These are phyloP conservation scores for Begonia peltatifolia DNA, from an alignment of 306 rosid genomes.

Conservation along the genomic window DNA sequence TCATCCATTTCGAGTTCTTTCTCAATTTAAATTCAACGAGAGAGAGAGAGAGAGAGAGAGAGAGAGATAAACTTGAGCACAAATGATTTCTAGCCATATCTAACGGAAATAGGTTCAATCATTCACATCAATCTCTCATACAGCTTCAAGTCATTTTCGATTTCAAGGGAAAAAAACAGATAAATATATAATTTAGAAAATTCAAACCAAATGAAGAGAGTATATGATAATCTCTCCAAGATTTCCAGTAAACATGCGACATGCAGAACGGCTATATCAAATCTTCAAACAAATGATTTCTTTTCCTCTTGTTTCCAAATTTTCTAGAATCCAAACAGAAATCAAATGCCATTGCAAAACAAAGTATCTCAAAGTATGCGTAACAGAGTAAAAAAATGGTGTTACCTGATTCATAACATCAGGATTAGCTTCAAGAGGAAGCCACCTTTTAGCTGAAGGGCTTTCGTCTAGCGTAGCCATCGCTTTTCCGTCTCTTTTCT, in stretches of 20 bases:
- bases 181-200: background rate
- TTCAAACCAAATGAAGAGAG: too few relatives aligned
- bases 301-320: background rate
- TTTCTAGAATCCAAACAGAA: constrained; percentile 3
- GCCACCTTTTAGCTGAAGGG: constrained; percentile 68
- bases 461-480: constrained; percentile 48
- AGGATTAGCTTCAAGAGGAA: constrained; percentile 99
- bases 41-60: too few relatives aligned
- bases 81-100: too few relatives aligned
- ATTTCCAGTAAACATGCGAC: too few relatives aligned
- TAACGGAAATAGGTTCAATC: too few relatives aligned
- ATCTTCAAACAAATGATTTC: too few relatives aligned
- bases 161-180: background rate
- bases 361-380: background rate
- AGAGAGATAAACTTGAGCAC: too few relatives aligned
- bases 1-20: too few relatives aligned
- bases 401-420: constrained; percentile 87
- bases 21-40: background rate
- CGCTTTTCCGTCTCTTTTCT: background rate
- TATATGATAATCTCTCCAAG: too few relatives aligned
- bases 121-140: constrained; percentile 2
- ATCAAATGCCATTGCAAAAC: background rate
- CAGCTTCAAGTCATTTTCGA: background rate
- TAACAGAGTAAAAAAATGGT: background rate
- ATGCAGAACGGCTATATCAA: too few relatives aligned